Evolutionary conservation across 2,329 filamentous ascomycete species (phyloP).

Genomic region (Fusarium tuaranense): DNA sequence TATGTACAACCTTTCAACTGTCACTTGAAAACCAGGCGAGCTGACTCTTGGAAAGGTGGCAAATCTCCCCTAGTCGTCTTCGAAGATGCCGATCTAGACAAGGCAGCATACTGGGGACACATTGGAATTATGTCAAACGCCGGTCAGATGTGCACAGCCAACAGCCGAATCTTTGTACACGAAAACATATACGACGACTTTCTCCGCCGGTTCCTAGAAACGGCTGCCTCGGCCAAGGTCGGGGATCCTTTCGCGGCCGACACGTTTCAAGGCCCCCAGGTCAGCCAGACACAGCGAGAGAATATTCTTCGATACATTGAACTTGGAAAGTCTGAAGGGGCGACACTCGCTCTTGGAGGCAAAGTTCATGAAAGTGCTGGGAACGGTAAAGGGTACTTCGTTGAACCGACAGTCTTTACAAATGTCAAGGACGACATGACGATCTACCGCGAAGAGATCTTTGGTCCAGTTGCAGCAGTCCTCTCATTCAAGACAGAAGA

Average conservation of each 20-base stretch:
- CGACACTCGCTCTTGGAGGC: neutral
- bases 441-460: neutral
- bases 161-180: neutral
- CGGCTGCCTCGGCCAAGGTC: neutral
- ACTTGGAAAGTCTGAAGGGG: neutral
- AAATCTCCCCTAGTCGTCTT: neutral
- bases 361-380: neutral
- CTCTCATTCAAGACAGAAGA: neutral
- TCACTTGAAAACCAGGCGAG: accelerated
- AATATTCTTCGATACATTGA: neutral
- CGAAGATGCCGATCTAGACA: neutral
- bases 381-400: neutral
- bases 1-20: neutral
- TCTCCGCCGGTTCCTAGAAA: neutral
- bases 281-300: neutral
- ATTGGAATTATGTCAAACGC: neutral
- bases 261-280: neutral
- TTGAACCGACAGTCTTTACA: neutral
- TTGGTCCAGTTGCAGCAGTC: neutral
- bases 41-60: neutral
- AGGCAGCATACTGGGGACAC: neutral
- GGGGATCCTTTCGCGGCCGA: neutral
- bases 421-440: neutral
- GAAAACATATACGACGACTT: neutral
- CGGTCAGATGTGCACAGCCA: neutral